Percentiles rank a stretch among this genome's conserved stretches.
These are phyloP conservation scores for Meredithiella fracta DNA, from an alignment of 2,329 filamentous ascomycete genomes.

Conservation along the genomic window DNA sequence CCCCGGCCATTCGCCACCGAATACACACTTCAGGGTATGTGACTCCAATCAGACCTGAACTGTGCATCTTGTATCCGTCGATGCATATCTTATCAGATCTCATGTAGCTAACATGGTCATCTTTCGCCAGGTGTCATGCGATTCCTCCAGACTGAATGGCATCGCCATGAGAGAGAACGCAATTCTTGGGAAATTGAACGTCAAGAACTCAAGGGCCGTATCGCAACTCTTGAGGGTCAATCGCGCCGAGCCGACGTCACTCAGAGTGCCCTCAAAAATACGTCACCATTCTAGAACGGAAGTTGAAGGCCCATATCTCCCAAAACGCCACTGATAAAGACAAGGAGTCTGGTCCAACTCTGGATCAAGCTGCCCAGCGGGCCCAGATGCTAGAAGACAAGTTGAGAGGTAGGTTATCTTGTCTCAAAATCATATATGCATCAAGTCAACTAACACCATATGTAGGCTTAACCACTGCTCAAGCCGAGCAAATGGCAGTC, in stretches of 20 bases:
- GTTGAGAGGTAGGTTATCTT: slow-evolving; percentile 29
- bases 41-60: neutral
- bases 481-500: slow-evolving; percentile 23
- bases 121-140: slow-evolving; percentile 70
- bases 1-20: slow-evolving; percentile 41
- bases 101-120: slow-evolving; percentile 6
- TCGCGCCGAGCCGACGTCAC: slow-evolving; percentile 71
- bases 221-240: slow-evolving; percentile 85
- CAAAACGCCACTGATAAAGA: slow-evolving; percentile 45
- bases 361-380: slow-evolving; percentile 33
- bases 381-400: slow-evolving; percentile 37
- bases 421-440: neutral
- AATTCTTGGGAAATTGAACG: slow-evolving; percentile 99
- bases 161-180: slow-evolving; percentile 89
- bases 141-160: slow-evolving; percentile 98
- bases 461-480: slow-evolving; percentile 10
- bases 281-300: slow-evolving; percentile 74
- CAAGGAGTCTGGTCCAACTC: slow-evolving; percentile 26
- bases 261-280: slow-evolving; percentile 84
- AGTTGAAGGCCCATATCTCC: slow-evolving; percentile 62
- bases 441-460: neutral
- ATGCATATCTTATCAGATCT: neutral
- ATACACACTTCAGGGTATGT: slow-evolving; percentile 40
- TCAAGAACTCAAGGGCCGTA: slow-evolving; percentile 96
- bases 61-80: neutral